Conservation (phyloP, 2,329 filamentous ascomycete genomes). For the Sarocladium oryzae region DNA sequence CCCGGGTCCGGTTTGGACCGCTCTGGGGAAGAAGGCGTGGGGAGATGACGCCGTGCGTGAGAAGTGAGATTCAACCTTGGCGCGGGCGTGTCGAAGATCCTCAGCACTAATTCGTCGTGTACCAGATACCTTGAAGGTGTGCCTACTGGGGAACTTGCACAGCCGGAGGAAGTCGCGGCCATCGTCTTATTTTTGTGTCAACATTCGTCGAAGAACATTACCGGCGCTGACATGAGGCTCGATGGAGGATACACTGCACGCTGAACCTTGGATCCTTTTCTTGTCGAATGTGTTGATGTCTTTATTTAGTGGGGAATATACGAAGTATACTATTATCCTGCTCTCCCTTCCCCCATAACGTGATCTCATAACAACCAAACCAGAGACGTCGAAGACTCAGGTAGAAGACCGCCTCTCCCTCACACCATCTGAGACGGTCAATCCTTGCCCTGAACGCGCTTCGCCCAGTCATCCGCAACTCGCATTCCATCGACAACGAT, state of each 20-base stretch:
- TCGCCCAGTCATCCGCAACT: slow-evolving; percentile 80
- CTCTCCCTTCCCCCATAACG: background rate
- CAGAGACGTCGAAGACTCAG: too few species aligned
- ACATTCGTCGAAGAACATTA: slow-evolving; percentile 12
- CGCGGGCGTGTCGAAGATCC: background rate
- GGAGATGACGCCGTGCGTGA: slow-evolving; percentile 11
- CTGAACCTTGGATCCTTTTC: background rate
- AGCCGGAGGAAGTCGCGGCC: slow-evolving; percentile 12
- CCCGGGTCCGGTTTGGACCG: slow-evolving; percentile 12
- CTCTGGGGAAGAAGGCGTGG: slow-evolving; percentile 13
- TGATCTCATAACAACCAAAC: background rate
- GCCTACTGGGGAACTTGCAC: slow-evolving; percentile 13
- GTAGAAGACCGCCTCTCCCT: background rate
- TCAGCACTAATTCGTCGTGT: background rate
- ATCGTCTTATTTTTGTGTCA: slow-evolving; percentile 12
- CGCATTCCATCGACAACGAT: slow-evolving; percentile 79
- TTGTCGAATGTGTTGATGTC: background rate
- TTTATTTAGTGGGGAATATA: background rate
- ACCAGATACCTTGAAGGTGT: slow-evolving; percentile 11
- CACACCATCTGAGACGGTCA: slow-evolving; percentile 8
- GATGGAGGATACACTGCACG: slow-evolving; percentile 13
- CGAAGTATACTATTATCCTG: background rate
- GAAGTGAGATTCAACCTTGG: slow-evolving; percentile 7
- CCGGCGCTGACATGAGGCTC: slow-evolving; percentile 11
- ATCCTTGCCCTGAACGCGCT: slow-evolving; percentile 60